Evolutionary conservation across 2,329 filamentous ascomycete species (phyloP), one percentile per base, ranked within the genome.

Genomic region (Aspergillus sp.): DNA sequence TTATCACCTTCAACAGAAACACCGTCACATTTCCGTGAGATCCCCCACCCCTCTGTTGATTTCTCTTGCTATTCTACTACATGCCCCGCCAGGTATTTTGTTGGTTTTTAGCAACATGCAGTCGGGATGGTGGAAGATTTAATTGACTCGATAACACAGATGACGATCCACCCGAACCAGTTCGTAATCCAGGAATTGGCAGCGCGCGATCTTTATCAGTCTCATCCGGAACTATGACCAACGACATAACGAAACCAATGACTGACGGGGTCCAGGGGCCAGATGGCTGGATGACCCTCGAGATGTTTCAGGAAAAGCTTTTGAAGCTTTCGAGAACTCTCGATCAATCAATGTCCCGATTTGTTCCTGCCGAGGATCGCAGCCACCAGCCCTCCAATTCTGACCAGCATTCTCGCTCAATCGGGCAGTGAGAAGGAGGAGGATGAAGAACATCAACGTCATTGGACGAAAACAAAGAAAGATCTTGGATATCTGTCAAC

Each of bases 1-100:
- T 63, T 73, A 23, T 68, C 71, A 36, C 73, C 73, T 25, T 66
- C 68, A 23, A 61, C 70, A 50, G 72, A 74, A 13, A 61, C 70
- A 21, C 67, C 67, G 30, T 69, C 70, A 17, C 64, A 68, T 48
- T 60, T 63, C 11, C 68, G 70, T 63, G 68, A 74, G 55, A 27
- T 62, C 62, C 19, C 54, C 64, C 7, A 32, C 52, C 8, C 64
- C 61, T 44, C 60, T 61, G 3, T 50, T 65, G 13, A 38, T 21
- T 65, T 25, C 21, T 25, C 38, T 44, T 52, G 25, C 42, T 30
- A 30, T 27, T 32, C 17, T 23, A 21, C 41, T 11, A 6, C 4
- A 13, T 25, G n/a, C 25, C 49, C 13, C 54, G 19, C 21, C 47
- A 42, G 50, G 50, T 51, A 49, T 49, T 38, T 44, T 47, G 32